These are phyloP conservation scores for Coemansia sp. DNA, from an alignment of 192 early-diverging fungal species.

Conservation along the genomic window DNA sequence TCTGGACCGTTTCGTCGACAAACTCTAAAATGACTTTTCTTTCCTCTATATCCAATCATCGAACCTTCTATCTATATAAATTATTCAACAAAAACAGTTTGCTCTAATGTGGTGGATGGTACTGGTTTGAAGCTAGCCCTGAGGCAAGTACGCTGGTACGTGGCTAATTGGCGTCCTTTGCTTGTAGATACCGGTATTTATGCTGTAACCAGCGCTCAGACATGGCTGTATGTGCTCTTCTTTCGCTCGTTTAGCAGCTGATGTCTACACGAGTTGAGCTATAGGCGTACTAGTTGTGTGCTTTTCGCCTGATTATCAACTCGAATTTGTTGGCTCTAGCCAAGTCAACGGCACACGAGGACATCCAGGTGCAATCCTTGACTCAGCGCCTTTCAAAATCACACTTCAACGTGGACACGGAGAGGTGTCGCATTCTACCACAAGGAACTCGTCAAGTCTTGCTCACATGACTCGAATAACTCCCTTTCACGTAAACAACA, in stretches of 20 bases:
- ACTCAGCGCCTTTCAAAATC: no score
- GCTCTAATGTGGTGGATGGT: neutral
- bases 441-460: no score
- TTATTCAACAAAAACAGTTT: no score
- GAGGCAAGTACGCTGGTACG: neutral
- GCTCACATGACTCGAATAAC: no score
- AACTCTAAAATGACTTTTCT: slow-evolving; percentile 57
- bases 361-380: no score
- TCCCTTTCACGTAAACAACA: neutral
- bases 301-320: neutral
- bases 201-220: neutral
- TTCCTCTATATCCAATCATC: neutral
- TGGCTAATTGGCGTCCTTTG: neutral
- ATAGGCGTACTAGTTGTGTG: neutral
- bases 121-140: neutral
- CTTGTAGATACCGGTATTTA: neutral
- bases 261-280: neutral
- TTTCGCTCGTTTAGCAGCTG: neutral
- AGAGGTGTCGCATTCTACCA: no score
- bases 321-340: neutral
- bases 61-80: no score
- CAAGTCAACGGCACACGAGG: neutral
- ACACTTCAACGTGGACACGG: no score
- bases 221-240: neutral
- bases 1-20: slow-evolving; percentile 85